phyloP scores from a whole-genome alignment of 2,329 filamentous ascomycete genomes.

The Trichoderma aggressivum region DNA sequence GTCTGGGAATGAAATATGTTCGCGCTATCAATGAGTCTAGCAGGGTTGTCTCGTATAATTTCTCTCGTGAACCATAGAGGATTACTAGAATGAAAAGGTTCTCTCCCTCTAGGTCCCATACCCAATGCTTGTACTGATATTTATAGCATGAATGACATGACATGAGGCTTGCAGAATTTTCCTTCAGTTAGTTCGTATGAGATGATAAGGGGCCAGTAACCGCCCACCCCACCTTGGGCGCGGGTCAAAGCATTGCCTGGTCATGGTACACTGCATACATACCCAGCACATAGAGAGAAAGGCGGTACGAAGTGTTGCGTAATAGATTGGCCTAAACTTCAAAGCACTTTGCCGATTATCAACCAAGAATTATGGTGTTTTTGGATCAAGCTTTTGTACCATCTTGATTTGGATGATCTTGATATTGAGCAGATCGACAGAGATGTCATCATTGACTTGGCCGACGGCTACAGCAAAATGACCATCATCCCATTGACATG shows the following conservation, averaged over 20 bases:
- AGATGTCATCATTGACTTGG: neutral
- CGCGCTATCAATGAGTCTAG: neutral
- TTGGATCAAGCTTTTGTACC: too few species aligned
- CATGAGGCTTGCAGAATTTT: neutral
- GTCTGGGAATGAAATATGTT: neutral
- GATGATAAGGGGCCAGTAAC: neutral
- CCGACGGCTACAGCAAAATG: neutral
- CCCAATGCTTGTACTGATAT: neutral
- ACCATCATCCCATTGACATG: neutral
- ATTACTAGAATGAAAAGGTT: neutral
- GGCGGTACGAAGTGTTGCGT: too few species aligned
- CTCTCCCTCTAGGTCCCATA: neutral
- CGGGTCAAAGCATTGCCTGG: neutral
- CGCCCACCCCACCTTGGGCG: neutral
- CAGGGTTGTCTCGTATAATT: neutral
- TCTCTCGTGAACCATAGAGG: neutral
- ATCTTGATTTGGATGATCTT: too few species aligned
- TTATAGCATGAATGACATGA: neutral
- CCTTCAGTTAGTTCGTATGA: neutral
- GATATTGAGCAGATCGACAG: neutral
- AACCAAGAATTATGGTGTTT: too few species aligned
- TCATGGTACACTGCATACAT: too few species aligned
- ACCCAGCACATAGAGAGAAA: too few species aligned
- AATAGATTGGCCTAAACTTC: too few species aligned
- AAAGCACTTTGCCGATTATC: too few species aligned